Evolutionary conservation across 108 stramenopile genomes (phyloP).

Genomic region (Poteriospumella lacustris): DNA sequence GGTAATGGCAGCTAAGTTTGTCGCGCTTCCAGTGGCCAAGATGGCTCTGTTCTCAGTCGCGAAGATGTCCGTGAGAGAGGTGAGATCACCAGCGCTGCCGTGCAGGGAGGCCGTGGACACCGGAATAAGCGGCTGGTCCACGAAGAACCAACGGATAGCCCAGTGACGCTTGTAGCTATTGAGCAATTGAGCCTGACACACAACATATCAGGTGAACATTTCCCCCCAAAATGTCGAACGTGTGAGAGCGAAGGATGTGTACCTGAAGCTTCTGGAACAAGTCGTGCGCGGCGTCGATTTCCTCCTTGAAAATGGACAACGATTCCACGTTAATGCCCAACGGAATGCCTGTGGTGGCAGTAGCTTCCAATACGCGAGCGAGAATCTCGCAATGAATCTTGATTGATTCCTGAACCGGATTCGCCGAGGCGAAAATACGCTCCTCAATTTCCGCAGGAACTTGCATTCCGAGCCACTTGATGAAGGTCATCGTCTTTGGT

Average conservation of each 20-base stretch:
- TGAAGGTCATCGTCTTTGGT: constrained; percentile 57
- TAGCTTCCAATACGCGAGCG: constrained; percentile 41
- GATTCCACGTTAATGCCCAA: constrained; percentile 55
- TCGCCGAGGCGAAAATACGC: constrained; percentile 41
- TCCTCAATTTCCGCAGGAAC: constrained; percentile 54
- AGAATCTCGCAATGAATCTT: constrained; percentile 48
- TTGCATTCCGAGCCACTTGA: constrained; percentile 61
- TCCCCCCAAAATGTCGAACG: neutral
- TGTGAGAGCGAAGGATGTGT: neutral
- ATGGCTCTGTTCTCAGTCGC: too few species aligned
- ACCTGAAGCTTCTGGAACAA: constrained; percentile 53
- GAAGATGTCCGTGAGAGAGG: too few species aligned
- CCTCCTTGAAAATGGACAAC: constrained; percentile 55
- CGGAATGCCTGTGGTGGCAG: constrained; percentile 47
- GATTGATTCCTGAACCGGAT: constrained; percentile 43
- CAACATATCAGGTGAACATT: neutral
- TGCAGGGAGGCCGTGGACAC: too few species aligned
- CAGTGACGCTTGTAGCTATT: constrained; percentile 47
- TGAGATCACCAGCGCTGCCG: too few species aligned
- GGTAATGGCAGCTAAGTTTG: too few species aligned
- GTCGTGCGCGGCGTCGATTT: constrained; percentile 62
- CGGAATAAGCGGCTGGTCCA: too few species aligned
- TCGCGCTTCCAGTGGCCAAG: too few species aligned
- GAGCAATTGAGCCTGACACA: constrained; percentile 35
- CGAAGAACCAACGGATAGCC: constrained; percentile 50